These are phyloP conservation scores for Fraxinus excelsior DNA, from an alignment of 257 asterid species.

Conservation along the genomic window DNA sequence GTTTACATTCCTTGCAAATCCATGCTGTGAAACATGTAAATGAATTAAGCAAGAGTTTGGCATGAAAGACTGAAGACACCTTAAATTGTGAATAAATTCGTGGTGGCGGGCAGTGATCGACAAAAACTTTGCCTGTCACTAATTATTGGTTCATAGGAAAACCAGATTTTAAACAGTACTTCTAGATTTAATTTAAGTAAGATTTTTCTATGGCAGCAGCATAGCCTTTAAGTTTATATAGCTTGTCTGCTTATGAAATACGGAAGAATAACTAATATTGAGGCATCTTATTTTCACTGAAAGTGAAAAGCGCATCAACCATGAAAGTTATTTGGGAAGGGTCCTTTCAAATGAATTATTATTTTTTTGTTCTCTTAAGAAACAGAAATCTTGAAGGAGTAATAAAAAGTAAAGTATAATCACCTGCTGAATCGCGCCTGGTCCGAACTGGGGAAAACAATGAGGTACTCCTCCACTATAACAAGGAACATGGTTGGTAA, in stretches of 20 bases:
- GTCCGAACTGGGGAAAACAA: constrained; percentile 99
- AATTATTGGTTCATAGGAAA: constrained; percentile 7
- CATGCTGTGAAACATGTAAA: constrained; percentile 67
- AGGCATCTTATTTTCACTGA: not conserved
- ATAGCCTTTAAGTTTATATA: not conserved
- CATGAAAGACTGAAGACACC: constrained; percentile 24
- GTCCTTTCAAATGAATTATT: not conserved
- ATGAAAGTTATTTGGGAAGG: not conserved
- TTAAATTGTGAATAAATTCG: constrained; percentile 11
- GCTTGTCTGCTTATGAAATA: not conserved
- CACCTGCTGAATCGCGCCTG: constrained; percentile 96
- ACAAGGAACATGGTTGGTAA: constrained; percentile 30
- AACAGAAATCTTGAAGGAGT: not conserved
- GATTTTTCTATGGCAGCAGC: constrained; percentile 8
- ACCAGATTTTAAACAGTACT: constrained; percentile 10
- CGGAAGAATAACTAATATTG: not conserved
- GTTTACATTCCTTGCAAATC: constrained; percentile 90
- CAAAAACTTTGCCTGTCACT: constrained; percentile 9
- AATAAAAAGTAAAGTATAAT: not conserved
- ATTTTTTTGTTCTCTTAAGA: not conserved
- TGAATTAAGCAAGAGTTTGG: constrained; percentile 28
- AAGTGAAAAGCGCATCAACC: not conserved
- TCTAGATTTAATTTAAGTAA: constrained; percentile 5
- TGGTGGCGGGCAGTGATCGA: not conserved
- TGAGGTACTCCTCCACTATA: constrained; percentile 97